Percentiles rank a stretch among this genome's conserved stretches.
These are phyloP conservation scores for Sporothrix sp. DNA, from an alignment of 2,329 filamentous ascomycete species.

Conservation along the genomic window DNA sequence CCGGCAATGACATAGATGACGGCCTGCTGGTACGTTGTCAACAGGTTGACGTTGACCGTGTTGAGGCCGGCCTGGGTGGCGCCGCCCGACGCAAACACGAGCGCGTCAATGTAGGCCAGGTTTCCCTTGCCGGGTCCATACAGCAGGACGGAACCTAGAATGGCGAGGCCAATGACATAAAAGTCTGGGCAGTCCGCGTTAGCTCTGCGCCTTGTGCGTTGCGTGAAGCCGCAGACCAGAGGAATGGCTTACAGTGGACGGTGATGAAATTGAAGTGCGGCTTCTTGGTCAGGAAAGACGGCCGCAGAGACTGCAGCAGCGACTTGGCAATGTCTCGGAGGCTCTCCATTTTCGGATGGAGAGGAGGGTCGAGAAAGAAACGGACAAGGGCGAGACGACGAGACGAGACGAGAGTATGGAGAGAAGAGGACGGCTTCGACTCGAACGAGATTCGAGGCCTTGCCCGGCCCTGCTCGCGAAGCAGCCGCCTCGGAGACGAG, in stretches of 20 bases:
- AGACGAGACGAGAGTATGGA: too few relatives aligned
- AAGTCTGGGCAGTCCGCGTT: conserved; percentile 27
- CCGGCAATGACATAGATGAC: conserved; percentile 62
- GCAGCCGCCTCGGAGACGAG: neutral
- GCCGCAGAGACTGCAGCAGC: conserved; percentile 41
- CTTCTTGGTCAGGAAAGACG: conserved; percentile 47
- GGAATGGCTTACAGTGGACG: conserved; percentile 56
- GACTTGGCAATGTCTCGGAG: conserved; percentile 25
- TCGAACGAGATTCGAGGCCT: too few relatives aligned
- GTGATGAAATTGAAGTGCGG: conserved; percentile 75
- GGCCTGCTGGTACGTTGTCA: conserved; percentile 65
- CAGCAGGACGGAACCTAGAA: conserved; percentile 69
- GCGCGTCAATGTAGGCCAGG: conserved; percentile 71
- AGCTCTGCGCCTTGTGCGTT: too few relatives aligned
- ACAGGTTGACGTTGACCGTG: conserved; percentile 57
- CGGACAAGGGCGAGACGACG: too few relatives aligned
- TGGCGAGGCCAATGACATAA: conserved; percentile 65
- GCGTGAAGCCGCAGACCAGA: neutral
- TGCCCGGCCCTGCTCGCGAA: neutral
- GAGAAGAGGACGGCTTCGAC: too few relatives aligned
- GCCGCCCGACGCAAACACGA: conserved; percentile 78
- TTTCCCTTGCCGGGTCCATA: conserved; percentile 50
- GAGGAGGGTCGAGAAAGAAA: too few relatives aligned
- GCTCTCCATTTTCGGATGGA: conserved; percentile 11
- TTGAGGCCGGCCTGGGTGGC: conserved; percentile 93